Evolutionary conservation across 768 basidiomycete species (phyloP), one percentile per base, ranked within the genome.

Genomic region (Naematelia encephala): DNA sequence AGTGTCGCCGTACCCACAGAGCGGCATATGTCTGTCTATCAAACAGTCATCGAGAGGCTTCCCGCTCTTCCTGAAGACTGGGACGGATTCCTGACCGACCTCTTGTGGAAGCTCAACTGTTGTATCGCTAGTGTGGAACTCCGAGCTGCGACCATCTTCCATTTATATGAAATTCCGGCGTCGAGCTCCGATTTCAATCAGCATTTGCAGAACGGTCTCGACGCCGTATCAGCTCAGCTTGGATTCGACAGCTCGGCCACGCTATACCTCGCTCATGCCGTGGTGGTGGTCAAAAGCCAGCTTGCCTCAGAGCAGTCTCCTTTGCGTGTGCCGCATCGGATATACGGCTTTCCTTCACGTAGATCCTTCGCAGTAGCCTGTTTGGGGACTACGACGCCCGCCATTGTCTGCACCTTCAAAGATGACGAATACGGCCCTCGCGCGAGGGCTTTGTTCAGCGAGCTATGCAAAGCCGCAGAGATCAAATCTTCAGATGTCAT

Each of bases 131-230:
- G 86, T 68, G 87, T 90, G 0, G 82, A 83, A 1, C 83, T 87
- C 21, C 82, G 93, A 25, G 84, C 90, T 14, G 88, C 86, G 2
- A 83, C 91, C 1, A 91, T 94, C 70, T 92, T 88, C 85, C 87
- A 94, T 75, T 73, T 98, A 50, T 79, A 97, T 59, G 91, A 93
- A 73, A 83, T 84, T 4, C 83, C 75, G 66, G 79, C 62, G 80
- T 62, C 76, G 42, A 81, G 52, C 61, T 70, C 68, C 16, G 47
- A 61, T 62, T 43, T 61, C 57, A 51, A 70, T 51, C 79, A 78
- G 45, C 77, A 81, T 76, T 66, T 78, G 58, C 69, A 62, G 54
- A 30, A 46, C 10, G 71, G 67, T 8, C 78, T 97, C 34, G 67
- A 67, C 14, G 84, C 84, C 5, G 85, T 88, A 21, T 83, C 89